Percentiles rank a stretch among this genome's conserved stretches.
These are phyloP conservation scores for Xylaria intraflava DNA, from an alignment of 495 filamentous ascomycete genomes.

Conservation along the genomic window DNA sequence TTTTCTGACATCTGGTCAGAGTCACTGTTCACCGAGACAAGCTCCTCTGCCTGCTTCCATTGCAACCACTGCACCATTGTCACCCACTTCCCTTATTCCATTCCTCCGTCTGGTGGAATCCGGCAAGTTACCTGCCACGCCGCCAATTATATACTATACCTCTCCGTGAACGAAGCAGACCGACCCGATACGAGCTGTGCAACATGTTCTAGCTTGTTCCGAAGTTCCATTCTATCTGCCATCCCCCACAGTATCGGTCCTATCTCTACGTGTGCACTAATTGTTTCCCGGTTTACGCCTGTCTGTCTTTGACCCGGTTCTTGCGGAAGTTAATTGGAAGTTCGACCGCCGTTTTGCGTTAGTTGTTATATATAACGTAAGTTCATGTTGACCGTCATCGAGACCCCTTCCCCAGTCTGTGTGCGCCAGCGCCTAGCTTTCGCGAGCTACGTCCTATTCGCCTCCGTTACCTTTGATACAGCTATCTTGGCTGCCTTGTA, in stretches of 20 bases:
- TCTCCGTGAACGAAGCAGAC: conserved; percentile 5
- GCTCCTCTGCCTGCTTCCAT: neutral
- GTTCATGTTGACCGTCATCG: neutral
- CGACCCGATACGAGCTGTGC: conserved; percentile 12
- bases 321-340: conserved; percentile 14
- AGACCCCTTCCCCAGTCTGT: neutral
- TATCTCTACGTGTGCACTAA: conserved; percentile 26
- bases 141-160: neutral
- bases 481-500: neutral
- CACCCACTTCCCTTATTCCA: neutral
- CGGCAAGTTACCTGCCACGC: neutral
- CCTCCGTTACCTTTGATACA: neutral
- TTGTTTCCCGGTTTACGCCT: conserved; percentile 15
- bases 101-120: neutral
- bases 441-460: neutral
- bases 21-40: conserved; percentile 1
- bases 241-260: conserved; percentile 23
- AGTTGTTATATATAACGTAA: neutral
- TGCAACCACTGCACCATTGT: neutral
- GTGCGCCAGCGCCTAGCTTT: neutral
- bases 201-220: conserved; percentile 28
- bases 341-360: conserved; percentile 1
- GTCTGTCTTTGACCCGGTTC: conserved; percentile 12
- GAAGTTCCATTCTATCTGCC: conserved; percentile 10
- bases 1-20: conserved; percentile 12